A percentile compares a stretch with the other conserved stretches of the same genome.
phyloP scores from a whole-genome alignment of 2,329 filamentous ascomycete species.

The Fusarium proliferatum region DNA sequence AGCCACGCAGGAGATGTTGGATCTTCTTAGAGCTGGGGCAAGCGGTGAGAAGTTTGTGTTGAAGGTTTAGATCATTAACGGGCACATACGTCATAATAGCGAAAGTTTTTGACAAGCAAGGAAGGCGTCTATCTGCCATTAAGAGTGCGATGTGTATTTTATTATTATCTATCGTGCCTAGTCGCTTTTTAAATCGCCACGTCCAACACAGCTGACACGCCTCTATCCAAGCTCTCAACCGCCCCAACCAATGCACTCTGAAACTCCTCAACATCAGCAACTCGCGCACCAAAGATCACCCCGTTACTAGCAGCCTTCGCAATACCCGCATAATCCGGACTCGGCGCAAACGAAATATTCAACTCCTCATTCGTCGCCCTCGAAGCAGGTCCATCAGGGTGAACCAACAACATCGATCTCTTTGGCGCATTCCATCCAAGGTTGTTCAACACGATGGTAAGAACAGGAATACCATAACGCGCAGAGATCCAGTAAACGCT shows the following conservation, averaged over 20 bases:
- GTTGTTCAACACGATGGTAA: conserved; percentile 22
- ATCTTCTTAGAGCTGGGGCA: background rate
- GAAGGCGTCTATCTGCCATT: too few species aligned
- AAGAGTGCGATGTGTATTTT: background rate
- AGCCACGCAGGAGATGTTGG: background rate
- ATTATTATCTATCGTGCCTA: background rate
- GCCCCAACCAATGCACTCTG: background rate
- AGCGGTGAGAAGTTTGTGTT: conserved; percentile 1
- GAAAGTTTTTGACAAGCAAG: too few species aligned
- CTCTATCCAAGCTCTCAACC: conserved; percentile 2
- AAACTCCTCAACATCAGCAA: background rate
- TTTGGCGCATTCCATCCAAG: conserved; percentile 13
- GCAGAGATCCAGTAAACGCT: conserved; percentile 32
- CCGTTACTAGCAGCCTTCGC: conserved; percentile 4
- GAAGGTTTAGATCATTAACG: background rate
- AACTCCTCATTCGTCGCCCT: conserved; percentile 3
- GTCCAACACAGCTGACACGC: conserved; percentile 7
- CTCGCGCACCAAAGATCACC: background rate
- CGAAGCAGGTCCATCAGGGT: conserved; percentile 13
- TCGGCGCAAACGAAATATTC: conserved; percentile 13
- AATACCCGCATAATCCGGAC: conserved; percentile 15
- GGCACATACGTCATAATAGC: background rate
- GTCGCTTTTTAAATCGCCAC: background rate
- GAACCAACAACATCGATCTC: conserved; percentile 1
- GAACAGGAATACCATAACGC: background rate